Evolutionary conservation across 805 yeast species (phyloP).

Genomic region (Lipomyces spencermartinsiae): DNA sequence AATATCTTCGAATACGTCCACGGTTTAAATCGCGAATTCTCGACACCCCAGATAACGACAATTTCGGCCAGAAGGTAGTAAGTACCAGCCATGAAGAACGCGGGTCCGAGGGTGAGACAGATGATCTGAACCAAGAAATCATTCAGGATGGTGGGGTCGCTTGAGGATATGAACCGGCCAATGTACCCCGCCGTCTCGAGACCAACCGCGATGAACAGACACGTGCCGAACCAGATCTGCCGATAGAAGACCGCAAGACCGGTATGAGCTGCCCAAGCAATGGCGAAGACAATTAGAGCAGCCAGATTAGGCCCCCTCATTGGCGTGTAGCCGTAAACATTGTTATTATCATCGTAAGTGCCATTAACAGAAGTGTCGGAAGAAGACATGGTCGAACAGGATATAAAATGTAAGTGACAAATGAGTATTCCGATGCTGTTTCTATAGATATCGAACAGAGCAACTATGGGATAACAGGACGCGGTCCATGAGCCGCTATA

Average conservation of each 20-base stretch:
- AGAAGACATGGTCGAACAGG: neutral
- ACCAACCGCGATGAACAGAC: conserved; percentile 59
- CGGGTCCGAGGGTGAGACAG: conserved; percentile 78
- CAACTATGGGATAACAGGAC: neutral
- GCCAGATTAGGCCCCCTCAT: conserved; percentile 63
- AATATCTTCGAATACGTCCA: conserved; percentile 68
- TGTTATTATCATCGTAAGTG: neutral
- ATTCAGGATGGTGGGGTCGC: conserved; percentile 44
- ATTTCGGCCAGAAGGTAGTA: conserved; percentile 74
- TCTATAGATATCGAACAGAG: neutral
- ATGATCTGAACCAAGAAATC: conserved; percentile 69
- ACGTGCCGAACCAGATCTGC: conserved; percentile 70
- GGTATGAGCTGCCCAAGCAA: conserved; percentile 54
- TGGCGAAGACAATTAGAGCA: conserved; percentile 60
- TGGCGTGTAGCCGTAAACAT: conserved; percentile 49
- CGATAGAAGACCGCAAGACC: conserved; percentile 53
- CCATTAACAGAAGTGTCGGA: neutral
- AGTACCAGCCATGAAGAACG: conserved; percentile 82
- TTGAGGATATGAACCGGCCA: conserved; percentile 59
- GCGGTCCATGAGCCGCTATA: neutral
- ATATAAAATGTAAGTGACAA: neutral
- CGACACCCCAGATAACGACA: conserved; percentile 64
- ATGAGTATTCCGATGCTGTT: neutral
- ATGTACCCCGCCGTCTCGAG: conserved; percentile 70
- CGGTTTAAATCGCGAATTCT: conserved; percentile 57